Conservation (phyloP, 148 eudicot species). For the Bassia scoparia region DNA sequence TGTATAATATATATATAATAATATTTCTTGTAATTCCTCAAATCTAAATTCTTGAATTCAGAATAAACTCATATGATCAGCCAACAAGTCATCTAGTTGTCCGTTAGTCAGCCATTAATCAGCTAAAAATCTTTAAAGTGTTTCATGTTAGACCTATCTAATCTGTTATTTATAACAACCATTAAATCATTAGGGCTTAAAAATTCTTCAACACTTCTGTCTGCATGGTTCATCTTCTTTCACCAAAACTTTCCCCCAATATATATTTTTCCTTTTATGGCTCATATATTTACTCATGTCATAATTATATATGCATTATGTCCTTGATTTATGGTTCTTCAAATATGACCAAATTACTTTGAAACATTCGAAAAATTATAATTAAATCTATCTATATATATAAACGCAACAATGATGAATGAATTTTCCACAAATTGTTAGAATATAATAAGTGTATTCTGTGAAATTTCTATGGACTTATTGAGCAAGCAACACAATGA, state of each 20-base stretch:
- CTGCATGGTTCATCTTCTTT: slow-evolving; percentile 51
- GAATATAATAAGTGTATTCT: no score
- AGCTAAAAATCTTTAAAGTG: background rate
- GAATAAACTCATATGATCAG: slow-evolving; percentile 24
- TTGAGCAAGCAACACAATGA: no score
- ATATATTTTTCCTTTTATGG: slow-evolving; percentile 12
- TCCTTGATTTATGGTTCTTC: slow-evolving; percentile 2
- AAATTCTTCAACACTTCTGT: slow-evolving; percentile 37
- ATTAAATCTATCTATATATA: no score
- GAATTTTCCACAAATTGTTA: no score
- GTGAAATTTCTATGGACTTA: no score
- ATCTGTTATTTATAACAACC: background rate
- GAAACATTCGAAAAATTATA: no score
- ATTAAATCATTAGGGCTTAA: slow-evolving; percentile 9
- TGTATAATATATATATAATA: no score
- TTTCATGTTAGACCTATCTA: slow-evolving; percentile 10
- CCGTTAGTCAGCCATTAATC: background rate
- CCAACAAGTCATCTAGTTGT: slow-evolving; percentile 39
- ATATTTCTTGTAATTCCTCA: background rate
- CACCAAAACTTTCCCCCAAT: slow-evolving; percentile 31
- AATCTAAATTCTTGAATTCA: slow-evolving; percentile 14
- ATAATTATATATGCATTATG: background rate
- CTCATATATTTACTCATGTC: background rate
- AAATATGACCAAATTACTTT: slow-evolving; percentile 3
- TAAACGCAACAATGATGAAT: no score